Evolutionary conservation across 176 grass and related monocot genomes (phyloP), one percentile per base, ranked within the genome.

Genomic region (Pontederia paniculata): DNA sequence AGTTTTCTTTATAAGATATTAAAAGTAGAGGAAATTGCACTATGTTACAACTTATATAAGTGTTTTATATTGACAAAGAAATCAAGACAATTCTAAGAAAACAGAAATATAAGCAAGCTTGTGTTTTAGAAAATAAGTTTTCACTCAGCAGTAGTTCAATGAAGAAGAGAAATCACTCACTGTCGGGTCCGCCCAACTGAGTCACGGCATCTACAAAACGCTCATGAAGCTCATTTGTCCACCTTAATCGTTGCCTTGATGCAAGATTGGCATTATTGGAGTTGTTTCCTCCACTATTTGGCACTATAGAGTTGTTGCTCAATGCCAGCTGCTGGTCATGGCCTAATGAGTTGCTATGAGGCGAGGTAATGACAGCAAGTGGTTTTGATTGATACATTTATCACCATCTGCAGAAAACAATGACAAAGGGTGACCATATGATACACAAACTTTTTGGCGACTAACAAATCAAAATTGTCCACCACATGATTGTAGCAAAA

Each of bases 181-280:
- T 81, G 44, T 81, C 72, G 0, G 78, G 72, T 50, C 78, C 78
- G 55, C 78, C 78, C 54, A 81, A 67, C n/a, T 66, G 78, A 42
- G 67, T 55, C 21, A 81, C 78, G 60, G 78, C 72, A 60, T 81
- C 72, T n/a, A 71, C 54, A 66, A 81, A 81, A 31, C 67, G 60
- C 19, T 75, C 72, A 71, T 81, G 78, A 49, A 81, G 78, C 28
- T 71, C 78, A 81, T 58, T 61, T 55, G 78, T 81, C 78, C 78
- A 81, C 23, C 78, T 60, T 60, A 81, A 75, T 9, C 78, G 78
- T 42, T 81, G 78, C 12, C 78, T 75, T 10, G 54, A 23, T 42
- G 78, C 66, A 37, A 81, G 63, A 67, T 52, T 74, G 8, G 75
- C 17, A 52, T 37, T 71, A 17, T 53, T 72, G 31, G 25, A 31